Percentiles rank a stretch among this genome's conserved stretches.
Evolutionary conservation across 202 grass and related monocot species (phyloP).

Genomic region (Schoenoplectus triqueter): DNA sequence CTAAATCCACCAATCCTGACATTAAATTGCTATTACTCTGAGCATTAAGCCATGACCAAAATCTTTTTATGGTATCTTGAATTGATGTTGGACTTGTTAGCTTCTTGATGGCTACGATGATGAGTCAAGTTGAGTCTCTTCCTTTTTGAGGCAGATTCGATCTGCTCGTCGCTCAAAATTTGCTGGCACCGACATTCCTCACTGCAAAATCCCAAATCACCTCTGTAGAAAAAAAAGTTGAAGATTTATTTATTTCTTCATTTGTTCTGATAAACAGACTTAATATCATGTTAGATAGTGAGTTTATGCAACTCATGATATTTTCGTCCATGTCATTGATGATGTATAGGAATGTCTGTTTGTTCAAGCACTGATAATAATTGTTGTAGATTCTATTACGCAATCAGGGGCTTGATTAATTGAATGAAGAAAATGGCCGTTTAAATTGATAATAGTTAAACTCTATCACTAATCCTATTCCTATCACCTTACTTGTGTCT

Average conservation of each 20-base stretch:
- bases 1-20: background rate
- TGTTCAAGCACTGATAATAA: background rate
- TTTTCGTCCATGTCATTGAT: background rate
- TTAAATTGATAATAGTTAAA: background rate
- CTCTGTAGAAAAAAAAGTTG: conserved; percentile 28
- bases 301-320: background rate
- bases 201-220: conserved; percentile 51
- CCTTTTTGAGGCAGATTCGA: conserved; percentile 7
- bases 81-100: conserved; percentile 16
- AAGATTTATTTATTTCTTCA: background rate
- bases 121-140: background rate
- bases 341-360: background rate
- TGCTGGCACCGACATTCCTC: conserved; percentile 43
- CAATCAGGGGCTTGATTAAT: background rate
- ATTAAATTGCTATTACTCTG: background rate
- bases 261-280: background rate
- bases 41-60: conserved; percentile 24
- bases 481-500: background rate
- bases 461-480: background rate
- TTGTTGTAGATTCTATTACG: background rate
- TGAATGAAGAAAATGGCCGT: background rate
- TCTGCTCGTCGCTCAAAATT: conserved; percentile 32
- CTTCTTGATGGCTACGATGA: conserved; percentile 13
- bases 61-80: conserved; percentile 18
- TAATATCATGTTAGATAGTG: background rate